A percentile compares a stretch with the other conserved stretches of the same genome.
These are phyloP conservation scores for Diaporthe sp. DNA, from an alignment of 2,329 filamentous ascomycete genomes.

Conservation along the genomic window DNA sequence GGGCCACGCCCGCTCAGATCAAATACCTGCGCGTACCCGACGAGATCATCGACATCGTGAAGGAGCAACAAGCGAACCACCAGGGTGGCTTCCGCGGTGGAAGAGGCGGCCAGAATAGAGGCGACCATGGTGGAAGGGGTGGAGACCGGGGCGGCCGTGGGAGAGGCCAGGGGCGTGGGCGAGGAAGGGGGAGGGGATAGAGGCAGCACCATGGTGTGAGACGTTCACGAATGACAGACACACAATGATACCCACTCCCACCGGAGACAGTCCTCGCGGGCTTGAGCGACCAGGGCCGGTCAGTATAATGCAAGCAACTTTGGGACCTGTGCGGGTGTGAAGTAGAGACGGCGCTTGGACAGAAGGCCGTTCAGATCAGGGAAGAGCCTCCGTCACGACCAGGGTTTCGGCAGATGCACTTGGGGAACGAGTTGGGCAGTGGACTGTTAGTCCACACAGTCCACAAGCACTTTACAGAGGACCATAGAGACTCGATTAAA, in stretches of 20 bases:
- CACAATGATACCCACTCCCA: conserved; percentile 36
- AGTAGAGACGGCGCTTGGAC: background rate
- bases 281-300: background rate
- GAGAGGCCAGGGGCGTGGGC: conserved; percentile 56
- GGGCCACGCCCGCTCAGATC: conserved; percentile 72
- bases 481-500: conserved; percentile 4
- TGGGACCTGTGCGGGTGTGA: background rate
- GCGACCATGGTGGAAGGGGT: conserved; percentile 71
- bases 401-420: background rate
- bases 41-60: conserved; percentile 94
- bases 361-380: background rate
- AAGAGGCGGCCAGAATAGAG: conserved; percentile 66
- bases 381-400: background rate
- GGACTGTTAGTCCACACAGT: background rate
- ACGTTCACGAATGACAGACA: conserved; percentile 21
- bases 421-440: background rate
- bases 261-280: background rate
- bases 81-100: conserved; percentile 74
- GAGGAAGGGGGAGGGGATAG: conserved; percentile 48
- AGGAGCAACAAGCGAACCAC: conserved; percentile 86
- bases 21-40: conserved; percentile 98
- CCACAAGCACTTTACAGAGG: background rate
- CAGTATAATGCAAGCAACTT: background rate
- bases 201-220: conserved; percentile 29
- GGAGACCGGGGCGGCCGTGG: conserved; percentile 65